Evolutionary conservation across 352 stramenopile genomes (phyloP).

Genomic region (Pythium scleroteichum): DNA sequence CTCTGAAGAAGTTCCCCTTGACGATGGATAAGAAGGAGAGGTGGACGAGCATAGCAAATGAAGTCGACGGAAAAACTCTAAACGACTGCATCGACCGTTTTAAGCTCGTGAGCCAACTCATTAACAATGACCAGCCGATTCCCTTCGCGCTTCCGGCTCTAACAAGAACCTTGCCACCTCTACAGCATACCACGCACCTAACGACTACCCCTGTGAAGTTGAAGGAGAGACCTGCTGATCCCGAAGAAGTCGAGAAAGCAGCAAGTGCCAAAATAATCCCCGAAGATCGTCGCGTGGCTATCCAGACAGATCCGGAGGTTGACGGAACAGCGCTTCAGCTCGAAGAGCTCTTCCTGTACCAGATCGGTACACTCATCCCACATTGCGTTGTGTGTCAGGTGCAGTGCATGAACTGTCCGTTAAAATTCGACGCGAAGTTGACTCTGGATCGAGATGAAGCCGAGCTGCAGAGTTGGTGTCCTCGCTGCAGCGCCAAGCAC

Average conservation of each 20-base stretch:
- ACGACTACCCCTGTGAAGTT: neutral
- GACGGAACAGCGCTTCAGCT: constrained; percentile 58
- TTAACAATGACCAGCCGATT: constrained; percentile 33
- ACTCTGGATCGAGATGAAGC: constrained; percentile 37
- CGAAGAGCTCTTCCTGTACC: constrained; percentile 72
- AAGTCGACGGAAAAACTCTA: constrained; percentile 64
- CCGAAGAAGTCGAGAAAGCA: constrained; percentile 24
- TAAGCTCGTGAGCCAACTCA: constrained; percentile 56
- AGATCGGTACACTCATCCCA: constrained; percentile 73
- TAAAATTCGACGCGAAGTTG: constrained; percentile 67
- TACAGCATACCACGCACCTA: neutral
- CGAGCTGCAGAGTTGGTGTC: constrained; percentile 75
- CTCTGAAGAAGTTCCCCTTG: constrained; percentile 70
- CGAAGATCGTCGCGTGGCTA: constrained; percentile 37
- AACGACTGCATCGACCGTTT: constrained; percentile 87
- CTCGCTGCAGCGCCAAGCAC: constrained; percentile 74
- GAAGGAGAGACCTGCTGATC: constrained; percentile 8
- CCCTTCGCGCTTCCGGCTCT: constrained; percentile 10
- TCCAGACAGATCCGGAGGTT: constrained; percentile 57
- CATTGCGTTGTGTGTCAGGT: constrained; percentile 67
- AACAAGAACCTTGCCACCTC: neutral
- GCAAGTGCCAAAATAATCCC: constrained; percentile 56
- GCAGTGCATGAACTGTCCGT: constrained; percentile 71
- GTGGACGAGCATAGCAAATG: constrained; percentile 65
- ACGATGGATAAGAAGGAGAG: constrained; percentile 72